Conservation (phyloP, 495 filamentous ascomycete genomes). For the Massariosphaeria phaeospora region DNA sequence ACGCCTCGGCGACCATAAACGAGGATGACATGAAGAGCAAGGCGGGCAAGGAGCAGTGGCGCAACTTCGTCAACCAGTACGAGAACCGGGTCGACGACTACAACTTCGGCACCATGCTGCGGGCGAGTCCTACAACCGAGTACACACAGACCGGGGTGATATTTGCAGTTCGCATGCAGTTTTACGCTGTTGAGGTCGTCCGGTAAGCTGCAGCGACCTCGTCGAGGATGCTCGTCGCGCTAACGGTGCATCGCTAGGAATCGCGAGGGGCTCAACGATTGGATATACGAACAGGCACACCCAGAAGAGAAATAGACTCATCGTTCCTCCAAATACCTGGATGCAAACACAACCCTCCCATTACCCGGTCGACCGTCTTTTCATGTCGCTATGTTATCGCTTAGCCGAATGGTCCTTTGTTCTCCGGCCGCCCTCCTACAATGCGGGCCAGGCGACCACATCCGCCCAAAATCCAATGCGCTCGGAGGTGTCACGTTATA, state of each 20-base stretch:
- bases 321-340: too few species aligned
- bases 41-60: constrained; percentile 90
- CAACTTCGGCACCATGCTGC: constrained; percentile 94
- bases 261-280: constrained; percentile 83
- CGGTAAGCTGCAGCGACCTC: too few species aligned
- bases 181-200: constrained; percentile 94
- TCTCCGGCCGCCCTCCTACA: too few species aligned
- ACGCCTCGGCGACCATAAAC: constrained; percentile 69
- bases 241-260: constrained; percentile 52
- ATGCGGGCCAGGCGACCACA: too few species aligned
- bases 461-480: too few species aligned
- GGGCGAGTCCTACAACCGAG: constrained; percentile 70
- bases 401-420: too few species aligned
- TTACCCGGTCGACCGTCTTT: too few species aligned
- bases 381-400: too few species aligned
- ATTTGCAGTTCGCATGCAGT: constrained; percentile 94
- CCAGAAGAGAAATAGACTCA: constrained; percentile 39
- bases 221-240: background rate
- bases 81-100: constrained; percentile 90
- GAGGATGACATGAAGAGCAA: constrained; percentile 98
- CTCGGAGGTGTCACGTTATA: too few species aligned
- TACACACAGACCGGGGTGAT: constrained; percentile 88
- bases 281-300: constrained; percentile 79
- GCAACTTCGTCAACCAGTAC: constrained; percentile 88
- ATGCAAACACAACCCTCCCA: too few species aligned